Evolutionary conservation across 2,329 filamentous ascomycete genomes (phyloP).

Genomic region (Monilinia polystroma): DNA sequence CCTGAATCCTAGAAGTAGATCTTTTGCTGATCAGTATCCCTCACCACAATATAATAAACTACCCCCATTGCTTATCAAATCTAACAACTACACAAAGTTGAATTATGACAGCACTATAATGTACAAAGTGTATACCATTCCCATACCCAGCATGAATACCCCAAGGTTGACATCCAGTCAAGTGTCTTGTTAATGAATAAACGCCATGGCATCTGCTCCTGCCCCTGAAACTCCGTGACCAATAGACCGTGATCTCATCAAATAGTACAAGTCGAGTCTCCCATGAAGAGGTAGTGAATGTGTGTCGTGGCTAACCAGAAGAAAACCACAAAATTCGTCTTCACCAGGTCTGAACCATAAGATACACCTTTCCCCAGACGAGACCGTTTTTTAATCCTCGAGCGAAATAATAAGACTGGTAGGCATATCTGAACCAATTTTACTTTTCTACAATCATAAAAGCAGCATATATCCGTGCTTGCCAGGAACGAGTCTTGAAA

Average conservation of each 20-base stretch:
- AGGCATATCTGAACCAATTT: background rate
- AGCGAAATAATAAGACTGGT: background rate
- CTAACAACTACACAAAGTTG: too few relatives aligned
- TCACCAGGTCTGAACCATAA: background rate
- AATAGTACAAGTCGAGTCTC: background rate
- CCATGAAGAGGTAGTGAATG: background rate
- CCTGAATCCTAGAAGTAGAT: too few relatives aligned
- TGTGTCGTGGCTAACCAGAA: too few relatives aligned
- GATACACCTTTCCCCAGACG: background rate
- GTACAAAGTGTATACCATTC: background rate
- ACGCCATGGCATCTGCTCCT: constrained; percentile 5
- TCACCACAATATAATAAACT: too few relatives aligned
- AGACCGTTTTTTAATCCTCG: background rate
- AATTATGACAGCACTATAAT: constrained; percentile 1
- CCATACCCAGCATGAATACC: background rate
- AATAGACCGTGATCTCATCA: background rate
- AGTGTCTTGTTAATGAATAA: background rate
- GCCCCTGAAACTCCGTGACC: background rate
- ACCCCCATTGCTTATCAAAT: background rate
- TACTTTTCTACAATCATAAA: background rate
- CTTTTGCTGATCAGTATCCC: too few relatives aligned
- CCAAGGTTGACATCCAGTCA: background rate
- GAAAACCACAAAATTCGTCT: too few relatives aligned
- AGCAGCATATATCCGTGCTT: background rate
- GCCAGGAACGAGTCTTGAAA: too few relatives aligned